Conservation (phyloP, 345 rosid genomes). For the Heritiera fomes region DNA sequence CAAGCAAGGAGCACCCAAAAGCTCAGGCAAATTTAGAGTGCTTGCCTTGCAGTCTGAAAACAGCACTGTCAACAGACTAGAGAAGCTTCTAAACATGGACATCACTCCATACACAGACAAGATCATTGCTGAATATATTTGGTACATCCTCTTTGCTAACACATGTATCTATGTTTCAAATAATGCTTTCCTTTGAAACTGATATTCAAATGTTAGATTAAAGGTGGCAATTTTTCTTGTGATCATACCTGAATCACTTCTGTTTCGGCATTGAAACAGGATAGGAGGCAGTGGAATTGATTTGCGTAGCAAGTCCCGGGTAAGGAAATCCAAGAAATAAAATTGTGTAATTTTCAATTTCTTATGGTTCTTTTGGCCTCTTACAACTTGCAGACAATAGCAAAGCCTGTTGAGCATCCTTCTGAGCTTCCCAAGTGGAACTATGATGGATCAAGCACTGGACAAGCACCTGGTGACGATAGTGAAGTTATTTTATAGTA, state of each 20-base stretch:
- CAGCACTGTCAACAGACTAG: constrained; percentile 69
- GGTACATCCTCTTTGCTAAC: constrained; percentile 44
- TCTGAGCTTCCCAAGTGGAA: constrained; percentile 99
- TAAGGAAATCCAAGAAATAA: constrained; percentile 33
- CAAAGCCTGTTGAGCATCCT: constrained; percentile 86
- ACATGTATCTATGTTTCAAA: background rate
- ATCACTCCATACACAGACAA: constrained; percentile 76
- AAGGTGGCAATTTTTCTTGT: background rate
- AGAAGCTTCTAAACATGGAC: constrained; percentile 76
- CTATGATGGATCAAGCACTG: constrained; percentile 98
- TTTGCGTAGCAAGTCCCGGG: constrained; percentile 94
- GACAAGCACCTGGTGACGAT: constrained; percentile 97
- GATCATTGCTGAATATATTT: constrained; percentile 95
- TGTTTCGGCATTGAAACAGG: constrained; percentile 42
- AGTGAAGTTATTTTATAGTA: constrained; percentile 99
- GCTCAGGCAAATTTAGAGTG: constrained; percentile 57
- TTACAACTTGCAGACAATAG: constrained; percentile 53
- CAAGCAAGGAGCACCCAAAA: constrained; percentile 50
- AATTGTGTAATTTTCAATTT: constrained; percentile 10
- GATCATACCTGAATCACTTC: background rate
- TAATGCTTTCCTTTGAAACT: too few relatives aligned
- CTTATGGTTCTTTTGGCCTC: constrained; percentile 8
- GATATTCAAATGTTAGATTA: background rate
- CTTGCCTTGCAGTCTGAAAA: constrained; percentile 64
- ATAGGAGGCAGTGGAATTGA: constrained; percentile 92